A percentile compares a stretch with the other conserved stretches of the same genome.
These are phyloP conservation scores for Actinomortierella ambigua DNA, from an alignment of 371 early-diverging fungal species.

Conservation along the genomic window DNA sequence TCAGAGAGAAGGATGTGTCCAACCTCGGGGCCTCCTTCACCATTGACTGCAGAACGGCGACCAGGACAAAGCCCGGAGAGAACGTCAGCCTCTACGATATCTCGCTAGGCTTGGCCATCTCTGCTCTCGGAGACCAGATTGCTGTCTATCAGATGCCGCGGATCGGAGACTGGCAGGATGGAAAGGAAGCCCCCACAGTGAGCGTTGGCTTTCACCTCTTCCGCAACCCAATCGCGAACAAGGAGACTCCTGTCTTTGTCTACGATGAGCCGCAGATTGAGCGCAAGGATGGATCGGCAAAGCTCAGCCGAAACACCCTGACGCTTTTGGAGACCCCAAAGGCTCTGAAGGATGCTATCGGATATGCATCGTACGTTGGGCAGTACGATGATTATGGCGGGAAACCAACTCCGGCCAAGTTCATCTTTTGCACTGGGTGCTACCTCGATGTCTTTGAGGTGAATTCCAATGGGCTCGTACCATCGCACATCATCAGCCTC, in stretches of 20 bases:
- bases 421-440: conserved; percentile 35
- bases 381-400: no score
- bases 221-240: conserved; percentile 35
- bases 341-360: no score
- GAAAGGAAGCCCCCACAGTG: conserved; percentile 13
- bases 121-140: conserved; percentile 30
- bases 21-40: no score
- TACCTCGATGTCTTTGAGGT: conserved; percentile 37
- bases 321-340: no score
- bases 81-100: conserved; percentile 16
- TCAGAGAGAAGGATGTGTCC: no score
- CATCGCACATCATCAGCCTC: conserved; percentile 27
- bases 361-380: no score
- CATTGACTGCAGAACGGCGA: no score
- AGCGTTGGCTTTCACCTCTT: conserved; percentile 27
- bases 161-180: conserved; percentile 42
- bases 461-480: no score
- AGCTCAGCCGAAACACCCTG: no score
- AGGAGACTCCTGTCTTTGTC: conserved; percentile 7
- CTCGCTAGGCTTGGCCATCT: conserved; percentile 30
- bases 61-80: no score
- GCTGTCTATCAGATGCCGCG: conserved; percentile 32
- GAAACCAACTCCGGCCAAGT: background rate
- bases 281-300: no score
- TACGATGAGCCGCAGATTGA: no score